Percentiles rank a stretch among this genome's conserved stretches.
Conservation (phyloP, 768 basidiomycete genomes). For the Podaxis mareebaensis region DNA sequence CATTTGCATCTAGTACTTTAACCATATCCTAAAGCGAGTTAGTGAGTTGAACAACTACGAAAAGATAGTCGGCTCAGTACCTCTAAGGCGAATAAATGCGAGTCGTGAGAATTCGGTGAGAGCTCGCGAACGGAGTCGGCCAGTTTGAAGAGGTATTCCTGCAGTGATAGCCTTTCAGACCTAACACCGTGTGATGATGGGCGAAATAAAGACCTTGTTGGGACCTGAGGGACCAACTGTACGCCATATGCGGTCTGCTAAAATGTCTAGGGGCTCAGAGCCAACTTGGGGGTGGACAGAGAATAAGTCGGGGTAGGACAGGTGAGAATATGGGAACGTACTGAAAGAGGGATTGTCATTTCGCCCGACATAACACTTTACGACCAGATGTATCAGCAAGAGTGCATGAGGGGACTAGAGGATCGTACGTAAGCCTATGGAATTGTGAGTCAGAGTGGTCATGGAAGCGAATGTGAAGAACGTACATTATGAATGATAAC, state of each 20-base stretch:
- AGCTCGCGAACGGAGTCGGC: slow-evolving; percentile 72
- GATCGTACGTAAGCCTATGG: slow-evolving; percentile 52
- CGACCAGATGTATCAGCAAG: background rate
- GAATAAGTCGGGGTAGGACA: background rate
- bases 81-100: slow-evolving; percentile 77
- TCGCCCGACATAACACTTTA: slow-evolving; percentile 83
- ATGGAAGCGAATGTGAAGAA: background rate
- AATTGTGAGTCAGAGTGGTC: slow-evolving; percentile 6
- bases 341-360: slow-evolving; percentile 89
- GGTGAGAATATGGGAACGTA: slow-evolving; percentile 32
- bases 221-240: slow-evolving; percentile 85
- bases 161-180: background rate
- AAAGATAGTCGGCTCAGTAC: slow-evolving; percentile 34
- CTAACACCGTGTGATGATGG: background rate
- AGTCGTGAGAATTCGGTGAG: slow-evolving; percentile 72
- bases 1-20: background rate
- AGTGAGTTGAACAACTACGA: too few species aligned
- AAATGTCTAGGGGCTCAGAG: slow-evolving; percentile 69
- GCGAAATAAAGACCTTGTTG: slow-evolving; percentile 65
- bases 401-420: background rate
- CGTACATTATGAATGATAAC: slow-evolving; percentile 58
- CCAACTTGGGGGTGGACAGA: slow-evolving; percentile 54
- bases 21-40: background rate
- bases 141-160: slow-evolving; percentile 89
- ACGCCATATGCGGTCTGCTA: slow-evolving; percentile 70